Evolutionary conservation across 2,329 filamentous ascomycete genomes (phyloP).

Genomic region (Neurospora sp.): DNA sequence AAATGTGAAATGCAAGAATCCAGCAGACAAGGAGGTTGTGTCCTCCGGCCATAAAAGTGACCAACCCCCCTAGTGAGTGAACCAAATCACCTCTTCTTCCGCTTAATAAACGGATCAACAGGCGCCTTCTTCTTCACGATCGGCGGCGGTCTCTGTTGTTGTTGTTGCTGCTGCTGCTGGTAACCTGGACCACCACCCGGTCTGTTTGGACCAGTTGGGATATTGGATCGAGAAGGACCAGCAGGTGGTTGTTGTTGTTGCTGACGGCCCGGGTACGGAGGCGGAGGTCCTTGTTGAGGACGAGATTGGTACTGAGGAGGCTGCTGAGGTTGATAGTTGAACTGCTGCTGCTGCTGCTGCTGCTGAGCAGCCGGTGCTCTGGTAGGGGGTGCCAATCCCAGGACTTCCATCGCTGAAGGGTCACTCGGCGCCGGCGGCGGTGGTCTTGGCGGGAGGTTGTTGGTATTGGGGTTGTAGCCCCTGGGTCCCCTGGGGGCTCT

Average conservation of each 20-base stretch:
- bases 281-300: slow-evolving; percentile 9
- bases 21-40: not conserved
- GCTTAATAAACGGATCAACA: slow-evolving; percentile 36
- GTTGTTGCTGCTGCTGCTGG: not conserved
- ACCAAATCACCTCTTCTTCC: slow-evolving; percentile 19
- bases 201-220: slow-evolving; percentile 1
- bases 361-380: slow-evolving; percentile 25
- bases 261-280: slow-evolving; percentile 2
- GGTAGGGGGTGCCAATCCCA: slow-evolving; percentile 38
- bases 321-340: not conserved
- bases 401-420: slow-evolving; percentile 42
- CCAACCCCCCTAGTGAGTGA: not conserved
- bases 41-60: not conserved
- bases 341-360: not conserved
- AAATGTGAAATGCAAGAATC: not conserved
- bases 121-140: slow-evolving; percentile 26
- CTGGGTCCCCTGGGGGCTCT: not conserved
- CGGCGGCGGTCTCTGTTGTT: slow-evolving; percentile 2
- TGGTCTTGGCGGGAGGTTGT: slow-evolving; percentile 7
- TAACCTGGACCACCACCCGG: not conserved
- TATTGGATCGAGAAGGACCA: not conserved
- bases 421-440: slow-evolving; percentile 26
- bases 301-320: slow-evolving; percentile 4
- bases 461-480: not conserved
- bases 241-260: slow-evolving; percentile 3